phyloP scores from a whole-genome alignment of 2,329 filamentous ascomycete genomes.

The Acarospora socialis region DNA sequence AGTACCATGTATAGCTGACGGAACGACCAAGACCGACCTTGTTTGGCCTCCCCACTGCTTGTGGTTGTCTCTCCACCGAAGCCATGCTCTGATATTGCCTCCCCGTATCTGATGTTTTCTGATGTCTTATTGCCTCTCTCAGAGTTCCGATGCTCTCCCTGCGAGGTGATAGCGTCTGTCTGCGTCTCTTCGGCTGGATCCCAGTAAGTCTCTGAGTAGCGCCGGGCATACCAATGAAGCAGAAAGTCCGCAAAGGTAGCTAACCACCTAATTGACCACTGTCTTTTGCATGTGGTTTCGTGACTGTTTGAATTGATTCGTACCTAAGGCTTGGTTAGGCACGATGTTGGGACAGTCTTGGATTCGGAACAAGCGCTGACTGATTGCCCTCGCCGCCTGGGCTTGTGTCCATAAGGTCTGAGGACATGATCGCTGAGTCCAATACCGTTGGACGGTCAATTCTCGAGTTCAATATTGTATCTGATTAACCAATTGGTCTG shows the following conservation, averaged over 20 bases:
- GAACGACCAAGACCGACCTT: conserved; percentile 25
- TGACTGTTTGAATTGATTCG: conserved; percentile 40
- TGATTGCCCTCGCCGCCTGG: conserved; percentile 46
- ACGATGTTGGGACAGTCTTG: not conserved
- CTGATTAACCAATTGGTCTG: not conserved
- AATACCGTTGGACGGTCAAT: not conserved
- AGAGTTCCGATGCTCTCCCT: conserved; percentile 20
- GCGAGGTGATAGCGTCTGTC: conserved; percentile 20
- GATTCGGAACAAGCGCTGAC: conserved; percentile 23
- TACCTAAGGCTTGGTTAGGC: conserved; percentile 30
- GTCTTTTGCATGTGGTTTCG: conserved; percentile 36
- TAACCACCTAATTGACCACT: conserved; percentile 43
- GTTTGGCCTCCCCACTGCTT: conserved; percentile 23
- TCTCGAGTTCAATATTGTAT: not conserved
- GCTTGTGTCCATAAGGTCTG: conserved; percentile 43
- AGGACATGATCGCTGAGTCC: conserved; percentile 29
- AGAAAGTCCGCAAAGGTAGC: conserved; percentile 2
- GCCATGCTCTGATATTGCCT: conserved; percentile 41
- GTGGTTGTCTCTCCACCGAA: conserved; percentile 39
- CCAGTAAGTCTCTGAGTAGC: not conserved
- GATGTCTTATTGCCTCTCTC: conserved; percentile 31
- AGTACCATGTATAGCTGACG: conserved; percentile 14
- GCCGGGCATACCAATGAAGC: too few relatives aligned
- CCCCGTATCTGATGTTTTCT: conserved; percentile 41
- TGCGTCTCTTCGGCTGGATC: conserved; percentile 13